Percentiles rank a stretch among this genome's conserved stretches.
These are phyloP conservation scores for Astrephomene gubernaculifera DNA, from an alignment of 139 green algal genomes.

Conservation along the genomic window DNA sequence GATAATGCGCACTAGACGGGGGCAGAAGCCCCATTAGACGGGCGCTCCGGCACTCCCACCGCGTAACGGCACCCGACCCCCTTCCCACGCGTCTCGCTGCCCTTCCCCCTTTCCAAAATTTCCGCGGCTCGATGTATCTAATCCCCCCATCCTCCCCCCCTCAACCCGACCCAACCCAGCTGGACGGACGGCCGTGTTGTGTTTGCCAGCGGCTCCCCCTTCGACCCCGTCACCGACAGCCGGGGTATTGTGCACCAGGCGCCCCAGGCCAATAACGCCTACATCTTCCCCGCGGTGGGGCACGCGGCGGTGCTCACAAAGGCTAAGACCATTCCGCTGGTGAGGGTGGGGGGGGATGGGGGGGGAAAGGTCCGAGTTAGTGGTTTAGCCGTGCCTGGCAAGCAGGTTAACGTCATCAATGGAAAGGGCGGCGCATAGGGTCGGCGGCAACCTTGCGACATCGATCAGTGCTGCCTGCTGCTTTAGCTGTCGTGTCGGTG, in stretches of 20 bases:
- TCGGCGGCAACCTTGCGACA: neutral
- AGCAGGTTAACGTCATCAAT: too few species aligned
- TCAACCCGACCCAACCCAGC: conserved; percentile 15
- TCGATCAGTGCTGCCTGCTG: neutral
- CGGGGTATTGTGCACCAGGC: conserved; percentile 41
- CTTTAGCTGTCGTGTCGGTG: too few species aligned
- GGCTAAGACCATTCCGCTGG: conserved; percentile 13
- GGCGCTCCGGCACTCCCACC: too few species aligned
- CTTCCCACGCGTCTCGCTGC: neutral
- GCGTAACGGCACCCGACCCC: too few species aligned
- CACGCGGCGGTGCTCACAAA: conserved; percentile 68
- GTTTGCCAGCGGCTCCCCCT: conserved; percentile 91
- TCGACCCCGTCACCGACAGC: conserved; percentile 61
- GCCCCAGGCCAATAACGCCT: conserved; percentile 81
- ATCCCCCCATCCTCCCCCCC: neutral
- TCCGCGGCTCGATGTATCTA: too few species aligned
- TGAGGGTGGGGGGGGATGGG: neutral
- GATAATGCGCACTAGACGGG: too few species aligned
- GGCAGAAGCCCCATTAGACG: too few species aligned
- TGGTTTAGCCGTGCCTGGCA: too few species aligned
- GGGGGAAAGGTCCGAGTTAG: too few species aligned
- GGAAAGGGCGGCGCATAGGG: too few species aligned
- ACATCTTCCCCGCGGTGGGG: conserved; percentile 78
- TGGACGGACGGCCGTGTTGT: conserved; percentile 79
- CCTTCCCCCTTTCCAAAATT: neutral